Evolutionary conservation across 768 basidiomycete species (phyloP).

Genomic region (Suillus luteus): DNA sequence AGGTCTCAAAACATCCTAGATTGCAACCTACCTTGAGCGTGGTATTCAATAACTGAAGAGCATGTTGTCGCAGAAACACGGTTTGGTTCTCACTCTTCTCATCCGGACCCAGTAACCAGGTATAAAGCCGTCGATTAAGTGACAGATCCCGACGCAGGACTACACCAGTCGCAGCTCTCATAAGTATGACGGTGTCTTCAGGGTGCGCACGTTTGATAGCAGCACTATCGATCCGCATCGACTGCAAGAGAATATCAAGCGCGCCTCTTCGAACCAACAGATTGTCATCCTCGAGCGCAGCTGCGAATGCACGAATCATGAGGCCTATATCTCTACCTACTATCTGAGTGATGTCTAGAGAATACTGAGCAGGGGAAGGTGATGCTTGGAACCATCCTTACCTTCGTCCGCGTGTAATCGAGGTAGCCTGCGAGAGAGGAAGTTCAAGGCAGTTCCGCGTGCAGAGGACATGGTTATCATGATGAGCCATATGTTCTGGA

Average conservation of each 20-base stretch:
- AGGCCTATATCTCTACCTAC: conserved; percentile 88
- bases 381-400: conserved; percentile 29
- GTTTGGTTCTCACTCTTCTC: conserved; percentile 79
- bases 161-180: conserved; percentile 84
- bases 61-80: conserved; percentile 65
- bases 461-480: conserved; percentile 88
- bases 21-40: conserved; percentile 62
- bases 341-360: conserved; percentile 62
- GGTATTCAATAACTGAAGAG: conserved; percentile 66
- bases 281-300: conserved; percentile 92
- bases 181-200: conserved; percentile 79
- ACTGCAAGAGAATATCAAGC: conserved; percentile 81
- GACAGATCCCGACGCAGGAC: conserved; percentile 92
- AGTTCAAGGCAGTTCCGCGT: conserved; percentile 85
- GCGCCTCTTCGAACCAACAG: conserved; percentile 85
- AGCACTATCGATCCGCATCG: conserved; percentile 70
- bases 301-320: conserved; percentile 91
- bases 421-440: conserved; percentile 80
- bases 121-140: conserved; percentile 88
- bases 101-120: conserved; percentile 87
- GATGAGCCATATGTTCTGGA: conserved; percentile 93
- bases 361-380: conserved; percentile 12
- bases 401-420: conserved; percentile 71
- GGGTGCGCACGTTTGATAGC: conserved; percentile 67
- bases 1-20: neutral